Base-by-base conservation (phyloP, 805 yeast genomes). In the Sporopachydermia quercuum region DNA sequence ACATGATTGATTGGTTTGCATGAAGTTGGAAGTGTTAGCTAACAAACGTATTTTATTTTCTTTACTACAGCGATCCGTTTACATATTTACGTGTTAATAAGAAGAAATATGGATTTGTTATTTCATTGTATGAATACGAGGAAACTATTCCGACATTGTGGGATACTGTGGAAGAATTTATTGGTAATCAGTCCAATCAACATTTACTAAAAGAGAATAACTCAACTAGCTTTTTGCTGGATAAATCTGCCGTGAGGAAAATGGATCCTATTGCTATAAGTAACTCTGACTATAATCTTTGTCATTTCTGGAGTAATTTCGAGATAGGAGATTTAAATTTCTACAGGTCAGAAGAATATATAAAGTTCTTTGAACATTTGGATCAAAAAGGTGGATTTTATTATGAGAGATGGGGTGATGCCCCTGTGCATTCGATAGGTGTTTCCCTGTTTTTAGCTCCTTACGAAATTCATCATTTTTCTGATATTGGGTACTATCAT, bases 381-480 rank as follows among this genome's bases (percentile, higher is more conserved):
- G 84, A 82, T 55, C 49, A 65, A 19, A 63, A 71, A 15, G 87
- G 85, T 37, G 91, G 91, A 3, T 82, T 83, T 53, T 79, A 79
- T 55, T 78, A 80, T 42, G 95, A 85, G 57, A 62, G 95, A 43
- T 86, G 96, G 96, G 96, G 96, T 13, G 96, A 86, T 60, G 95
- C 95, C 0, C 95, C 95, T 0, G 82, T 85, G 13, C 95, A 85
- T 55, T 65, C 89, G 0, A 62, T 84, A 18, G 94, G 75, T 1
- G 76, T 71, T 1, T 55, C 80, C 0, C 54, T 82, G 35, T 54
- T 82, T 36, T 57, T 82, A 45, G 71, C 75, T 45, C 67, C 62
- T 40, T 54, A 63, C 14, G 78, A 83, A 52, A 58, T 86, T 35
- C 79, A 77, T 52, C 84, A 79, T 61, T 82, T 86, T 56, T 76